Percentiles rank a stretch among this genome's conserved stretches.
phyloP scores from a whole-genome alignment of 2,329 filamentous ascomycete species.

The Lasiodiplodia gonubiensis region DNA sequence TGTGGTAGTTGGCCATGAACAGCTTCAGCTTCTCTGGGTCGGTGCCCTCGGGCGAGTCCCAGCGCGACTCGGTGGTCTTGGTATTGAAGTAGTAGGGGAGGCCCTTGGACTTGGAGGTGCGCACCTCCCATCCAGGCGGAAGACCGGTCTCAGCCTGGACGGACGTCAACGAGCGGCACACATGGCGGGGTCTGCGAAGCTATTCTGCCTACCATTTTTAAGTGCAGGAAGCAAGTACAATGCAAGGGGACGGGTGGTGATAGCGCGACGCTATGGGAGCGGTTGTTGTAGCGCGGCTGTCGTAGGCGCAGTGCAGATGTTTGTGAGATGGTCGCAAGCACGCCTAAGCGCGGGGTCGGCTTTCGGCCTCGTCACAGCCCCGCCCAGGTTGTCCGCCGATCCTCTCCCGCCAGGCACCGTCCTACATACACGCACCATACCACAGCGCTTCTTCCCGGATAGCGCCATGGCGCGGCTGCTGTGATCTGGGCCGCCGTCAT shows the following conservation, averaged over 20 bases:
- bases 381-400: slow-evolving; percentile 6
- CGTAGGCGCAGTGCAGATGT: slow-evolving; percentile 18
- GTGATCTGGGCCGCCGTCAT: not conserved
- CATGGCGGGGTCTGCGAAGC: not conserved
- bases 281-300: slow-evolving; percentile 19
- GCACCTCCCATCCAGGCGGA: slow-evolving; percentile 89
- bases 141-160: slow-evolving; percentile 78
- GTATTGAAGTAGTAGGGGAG: slow-evolving; percentile 98
- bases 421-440: slow-evolving; percentile 1
- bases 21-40: slow-evolving; percentile 91
- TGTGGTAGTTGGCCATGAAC: slow-evolving; percentile 92
- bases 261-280: slow-evolving; percentile 22
- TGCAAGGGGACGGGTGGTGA: not conserved
- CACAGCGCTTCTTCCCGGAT: not conserved
- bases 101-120: slow-evolving; percentile 97
- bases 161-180: slow-evolving; percentile 14
- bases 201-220: slow-evolving; percentile 9
- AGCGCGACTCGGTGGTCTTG: slow-evolving; percentile 83
- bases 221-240: not conserved
- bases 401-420: slow-evolving; percentile 14
- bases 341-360: slow-evolving; percentile 11
- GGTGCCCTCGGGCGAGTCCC: slow-evolving; percentile 88
- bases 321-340: slow-evolving; percentile 24
- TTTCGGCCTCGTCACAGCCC: slow-evolving; percentile 20
- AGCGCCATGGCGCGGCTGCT: not conserved